A percentile compares a stretch with the other conserved stretches of the same genome.
Evolutionary conservation across 176 grass and related monocot genomes (phyloP).

Genomic region (Carex littledalei): DNA sequence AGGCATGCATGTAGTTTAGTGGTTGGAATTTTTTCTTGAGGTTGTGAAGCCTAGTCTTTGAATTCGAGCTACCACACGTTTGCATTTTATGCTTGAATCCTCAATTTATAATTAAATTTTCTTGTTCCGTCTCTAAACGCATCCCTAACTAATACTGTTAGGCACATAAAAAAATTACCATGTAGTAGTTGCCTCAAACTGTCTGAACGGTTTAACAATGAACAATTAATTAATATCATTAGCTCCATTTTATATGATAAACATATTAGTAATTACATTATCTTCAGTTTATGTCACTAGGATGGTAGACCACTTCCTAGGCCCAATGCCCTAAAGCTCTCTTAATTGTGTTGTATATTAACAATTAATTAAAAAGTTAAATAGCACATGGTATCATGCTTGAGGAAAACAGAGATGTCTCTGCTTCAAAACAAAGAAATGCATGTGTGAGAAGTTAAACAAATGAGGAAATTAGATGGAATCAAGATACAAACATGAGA

Average conservation of each 20-base stretch:
- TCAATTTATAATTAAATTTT: too few relatives aligned
- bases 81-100: too few relatives aligned
- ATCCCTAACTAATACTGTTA: not conserved
- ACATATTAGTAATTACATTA: not conserved
- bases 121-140: too few relatives aligned
- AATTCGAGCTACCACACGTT: too few relatives aligned
- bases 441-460: constrained; percentile 40
- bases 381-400: constrained; percentile 32
- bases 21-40: too few relatives aligned
- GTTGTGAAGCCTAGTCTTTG: too few relatives aligned
- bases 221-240: not conserved
- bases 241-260: not conserved
- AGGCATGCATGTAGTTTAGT: too few relatives aligned
- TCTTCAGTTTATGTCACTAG: not conserved
- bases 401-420: constrained; percentile 29
- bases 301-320: constrained; percentile 2
- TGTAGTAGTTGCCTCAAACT: not conserved
- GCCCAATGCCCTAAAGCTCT: constrained; percentile 31
- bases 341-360: not conserved
- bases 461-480: constrained; percentile 19
- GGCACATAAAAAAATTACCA: not conserved
- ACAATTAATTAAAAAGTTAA: constrained; percentile 15
- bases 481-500: not conserved
- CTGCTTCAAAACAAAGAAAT: constrained; percentile 32
- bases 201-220: not conserved